A percentile compares a stretch with the other conserved stretches of the same genome.
phyloP scores from a whole-genome alignment of 228 moss, liverwort and hornwort species.

The Sphagnum fallax region DNA sequence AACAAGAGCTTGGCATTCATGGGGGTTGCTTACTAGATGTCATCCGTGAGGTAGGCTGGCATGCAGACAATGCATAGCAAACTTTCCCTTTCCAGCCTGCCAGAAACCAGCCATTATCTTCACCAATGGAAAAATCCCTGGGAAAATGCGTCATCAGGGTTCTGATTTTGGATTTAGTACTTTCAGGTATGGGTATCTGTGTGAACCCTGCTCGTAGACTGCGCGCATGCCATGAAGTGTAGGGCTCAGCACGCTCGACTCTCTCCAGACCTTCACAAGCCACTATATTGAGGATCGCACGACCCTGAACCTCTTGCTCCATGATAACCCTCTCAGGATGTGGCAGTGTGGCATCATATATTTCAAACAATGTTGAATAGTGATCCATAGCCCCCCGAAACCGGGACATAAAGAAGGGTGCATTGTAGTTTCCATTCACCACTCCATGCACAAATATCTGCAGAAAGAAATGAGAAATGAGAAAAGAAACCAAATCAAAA shows the following conservation, averaged over 20 bases:
- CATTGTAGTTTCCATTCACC: conserved; percentile 30
- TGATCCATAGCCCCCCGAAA: conserved; percentile 32
- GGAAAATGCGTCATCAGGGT: too few species aligned
- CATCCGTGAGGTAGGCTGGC: conserved; percentile 13
- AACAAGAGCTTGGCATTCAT: too few species aligned
- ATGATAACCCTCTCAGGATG: conserved; percentile 18
- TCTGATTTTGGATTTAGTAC: too few species aligned
- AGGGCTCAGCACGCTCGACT: conserved; percentile 27
- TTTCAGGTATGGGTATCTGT: conserved; percentile 12
- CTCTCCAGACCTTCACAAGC: conserved; percentile 26
- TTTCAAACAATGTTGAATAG: conserved; percentile 35
- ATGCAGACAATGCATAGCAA: too few species aligned
- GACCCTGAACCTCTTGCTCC: conserved; percentile 31
- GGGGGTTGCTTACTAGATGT: too few species aligned
- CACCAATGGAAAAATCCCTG: too few species aligned
- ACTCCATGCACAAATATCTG: conserved; percentile 30
- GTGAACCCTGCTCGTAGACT: conserved; percentile 30
- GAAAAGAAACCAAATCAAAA: too few species aligned
- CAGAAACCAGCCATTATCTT: too few species aligned
- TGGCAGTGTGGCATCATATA: conserved; percentile 24
- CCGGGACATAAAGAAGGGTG: conserved; percentile 26
- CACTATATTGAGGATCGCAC: conserved; percentile 31
- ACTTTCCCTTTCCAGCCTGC: too few species aligned
- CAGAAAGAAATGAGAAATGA: conserved; percentile 5
- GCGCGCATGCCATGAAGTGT: conserved; percentile 26